Conservation (phyloP, 2,329 filamentous ascomycete species). For the Neonectria coccinea region DNA sequence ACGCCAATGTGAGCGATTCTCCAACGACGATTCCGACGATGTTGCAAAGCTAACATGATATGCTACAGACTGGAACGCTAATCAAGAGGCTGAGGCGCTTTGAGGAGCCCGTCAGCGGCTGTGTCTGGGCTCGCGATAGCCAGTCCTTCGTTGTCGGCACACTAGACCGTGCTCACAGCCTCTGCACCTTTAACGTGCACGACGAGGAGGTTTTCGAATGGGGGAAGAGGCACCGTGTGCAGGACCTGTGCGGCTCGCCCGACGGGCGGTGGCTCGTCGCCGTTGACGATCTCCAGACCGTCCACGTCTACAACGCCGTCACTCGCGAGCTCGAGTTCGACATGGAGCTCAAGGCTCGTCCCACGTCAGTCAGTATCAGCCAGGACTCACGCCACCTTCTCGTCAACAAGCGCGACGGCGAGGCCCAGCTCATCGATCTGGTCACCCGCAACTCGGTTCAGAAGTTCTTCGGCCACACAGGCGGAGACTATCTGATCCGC, state of each 20-base stretch:
- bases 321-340: constrained; percentile 81
- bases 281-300: constrained; percentile 75
- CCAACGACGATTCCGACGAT: background rate
- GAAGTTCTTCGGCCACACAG: constrained; percentile 79
- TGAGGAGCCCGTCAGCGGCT: constrained; percentile 86
- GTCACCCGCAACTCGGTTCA: constrained; percentile 77
- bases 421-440: constrained; percentile 83
- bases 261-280: constrained; percentile 85
- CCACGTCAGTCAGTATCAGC: constrained; percentile 86
- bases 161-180: constrained; percentile 73
- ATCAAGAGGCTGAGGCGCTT: constrained; percentile 76
- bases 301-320: constrained; percentile 86
- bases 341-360: constrained; percentile 71
- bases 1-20: constrained; percentile 67
- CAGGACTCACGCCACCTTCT: constrained; percentile 84
- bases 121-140: constrained; percentile 87
- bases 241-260: constrained; percentile 85
- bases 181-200: constrained; percentile 77
- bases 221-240: constrained; percentile 78
- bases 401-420: constrained; percentile 82
- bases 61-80: constrained; percentile 68
- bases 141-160: constrained; percentile 83
- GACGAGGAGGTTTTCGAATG: constrained; percentile 74
- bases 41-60: constrained; percentile 35
- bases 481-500: constrained; percentile 83